Evolutionary conservation across 352 stramenopile species (phyloP).

Genomic region (Pythium sp.): DNA sequence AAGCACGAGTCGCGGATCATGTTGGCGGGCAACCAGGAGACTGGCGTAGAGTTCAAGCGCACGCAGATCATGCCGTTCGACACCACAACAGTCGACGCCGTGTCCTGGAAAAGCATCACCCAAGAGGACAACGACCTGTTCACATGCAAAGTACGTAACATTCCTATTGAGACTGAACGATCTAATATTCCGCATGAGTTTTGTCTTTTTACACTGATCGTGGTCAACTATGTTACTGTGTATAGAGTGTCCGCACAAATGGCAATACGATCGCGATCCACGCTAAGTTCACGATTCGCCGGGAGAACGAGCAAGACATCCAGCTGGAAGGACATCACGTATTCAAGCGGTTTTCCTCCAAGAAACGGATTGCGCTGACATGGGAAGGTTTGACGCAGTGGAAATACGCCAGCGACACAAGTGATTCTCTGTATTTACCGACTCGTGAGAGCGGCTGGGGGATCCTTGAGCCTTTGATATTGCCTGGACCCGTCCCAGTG

Average conservation of each 20-base stretch:
- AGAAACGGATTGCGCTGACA: conserved; percentile 4
- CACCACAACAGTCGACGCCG: conserved; percentile 1
- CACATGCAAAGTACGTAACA: conserved; percentile 4
- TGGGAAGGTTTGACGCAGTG: conserved; percentile 18
- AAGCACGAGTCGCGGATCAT: conserved; percentile 13
- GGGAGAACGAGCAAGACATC: conserved; percentile 9
- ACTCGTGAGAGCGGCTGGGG: conserved; percentile 16
- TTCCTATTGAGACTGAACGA: neutral
- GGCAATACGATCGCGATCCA: conserved; percentile 12
- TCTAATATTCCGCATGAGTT: too few relatives aligned
- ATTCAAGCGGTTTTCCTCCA: conserved; percentile 7
- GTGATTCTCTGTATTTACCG: neutral
- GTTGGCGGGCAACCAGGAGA: conserved; percentile 2
- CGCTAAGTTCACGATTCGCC: conserved; percentile 6
- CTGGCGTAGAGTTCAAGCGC: conserved; percentile 15
- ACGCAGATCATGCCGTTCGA: conserved; percentile 12
- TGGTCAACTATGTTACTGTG: neutral
- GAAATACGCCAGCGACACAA: neutral
- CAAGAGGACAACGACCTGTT: neutral
- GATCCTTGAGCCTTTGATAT: conserved; percentile 1
- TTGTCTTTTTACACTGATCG: too few relatives aligned
- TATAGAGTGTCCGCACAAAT: neutral
- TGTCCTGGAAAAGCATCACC: conserved; percentile 13
- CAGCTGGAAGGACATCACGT: conserved; percentile 11
- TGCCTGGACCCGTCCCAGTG: neutral